Base-by-base conservation (phyloP, 805 yeast genomes). In the Scheffersomyces ergatensis region DNA sequence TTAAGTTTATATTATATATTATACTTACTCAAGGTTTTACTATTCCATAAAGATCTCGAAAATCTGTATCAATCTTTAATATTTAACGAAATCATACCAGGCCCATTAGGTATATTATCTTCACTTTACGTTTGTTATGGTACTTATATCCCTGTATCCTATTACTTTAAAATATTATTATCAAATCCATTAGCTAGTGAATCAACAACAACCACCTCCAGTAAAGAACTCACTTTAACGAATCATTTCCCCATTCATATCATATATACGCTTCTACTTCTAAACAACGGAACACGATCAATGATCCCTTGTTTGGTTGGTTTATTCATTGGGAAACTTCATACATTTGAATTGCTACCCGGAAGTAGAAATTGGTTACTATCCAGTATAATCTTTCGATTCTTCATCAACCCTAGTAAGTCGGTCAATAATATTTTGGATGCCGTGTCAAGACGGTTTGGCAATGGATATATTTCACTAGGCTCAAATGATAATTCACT, bases 201-300 rank as follows among this genome's bases (percentile, higher is more conserved):
- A 5, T 6, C 12, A 13, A 24, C 27, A 8, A 11, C 17, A 7
- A 15, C 25, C 1, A 13, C 36, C 4, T 36, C 44, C 18, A 44
- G 51, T 30, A 52, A 48, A 14, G 53, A 54, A 40, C 23, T 66
- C 5, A 49, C 55, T 2, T 46, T 69, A 11, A 58, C 70, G 7
- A 67, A 65, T 44, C 69, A 64, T 43, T 67, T 69, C 48, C 72
- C 66, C 33, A 49, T 70, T n/a, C 72, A 70, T 40, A 49, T 66
- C 13, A 32, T 66, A 2, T 69, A 54, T 44, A 57, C 65, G 4
- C 42, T 70, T 13, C 51, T 70, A 26, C 23, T 67, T n/a, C 38
- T 70, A 4, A 70, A 70, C 45, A 65, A 68, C 48, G 74, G 74
- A 3, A 33, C 62, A 37, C 36, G 43, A 24, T 63, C 72, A 12